Base-by-base conservation (phyloP, 306 rosid genomes). In the Dalbergia cochinchinensis region DNA sequence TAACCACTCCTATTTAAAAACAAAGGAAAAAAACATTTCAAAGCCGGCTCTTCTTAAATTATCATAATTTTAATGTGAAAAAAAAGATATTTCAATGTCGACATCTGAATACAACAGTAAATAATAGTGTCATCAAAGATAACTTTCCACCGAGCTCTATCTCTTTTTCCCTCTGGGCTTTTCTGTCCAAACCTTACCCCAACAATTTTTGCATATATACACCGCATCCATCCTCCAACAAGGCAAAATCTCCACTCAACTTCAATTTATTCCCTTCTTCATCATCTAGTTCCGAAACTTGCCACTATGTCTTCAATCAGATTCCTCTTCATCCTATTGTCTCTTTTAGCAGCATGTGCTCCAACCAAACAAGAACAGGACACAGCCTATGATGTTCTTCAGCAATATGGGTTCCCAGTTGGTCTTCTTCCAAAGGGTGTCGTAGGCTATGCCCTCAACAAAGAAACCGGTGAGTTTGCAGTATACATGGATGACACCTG, bases 401-500 rank as follows among this genome's bases (percentile, higher is more conserved):
- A 51, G 57, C 84, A 87, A 37, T 88, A 92, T 11, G 85, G 74
- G 3, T 87, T 92, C 57, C 97, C 97, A 11, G 66, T 60, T 22
- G 94, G 97, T 44, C 80, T 92, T 71, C 91, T 88, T n/a, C 97
- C 97, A 2, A 60, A 37, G 13, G 97, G 94, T 0, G 88, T 85
- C 0, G 58, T 86, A 0, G 91, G 88, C 11, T 92, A 92, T 33
- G 60, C 90, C 2, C 57, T 92, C 0, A 73, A 92, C 84, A 50
- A 16, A 47, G 78, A 77, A 1, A 85, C 91, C 0, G 92, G 97
- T 0, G 64, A 78, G 6, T 92, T 92, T 71, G 53, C 76, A 0
- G 89, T 79, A 20, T 87, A 72, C 51, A 70, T 80, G 7, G 73
- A 76, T 3, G 83, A 71, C 44, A 62, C 67, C 1, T 89, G 94